phyloP scores from a whole-genome alignment of 148 eudicot genomes.

The Fagopyrum esculentum region DNA sequence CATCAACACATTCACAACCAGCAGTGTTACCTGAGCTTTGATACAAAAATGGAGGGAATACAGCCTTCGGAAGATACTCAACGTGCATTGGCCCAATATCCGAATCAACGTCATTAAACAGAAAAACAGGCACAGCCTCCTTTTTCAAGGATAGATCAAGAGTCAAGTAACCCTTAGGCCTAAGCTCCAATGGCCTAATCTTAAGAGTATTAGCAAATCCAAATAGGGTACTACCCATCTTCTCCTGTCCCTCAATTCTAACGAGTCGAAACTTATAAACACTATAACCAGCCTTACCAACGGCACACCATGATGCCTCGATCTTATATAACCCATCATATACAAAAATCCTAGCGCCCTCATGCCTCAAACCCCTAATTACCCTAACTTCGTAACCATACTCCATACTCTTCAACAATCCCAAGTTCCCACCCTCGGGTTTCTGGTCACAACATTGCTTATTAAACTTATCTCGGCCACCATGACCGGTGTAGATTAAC shows the following conservation, averaged over 20 bases:
- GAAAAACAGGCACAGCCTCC: slow-evolving; percentile 55
- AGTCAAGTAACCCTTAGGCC: slow-evolving; percentile 59
- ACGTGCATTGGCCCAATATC: slow-evolving; percentile 54
- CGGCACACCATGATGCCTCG: slow-evolving; percentile 67
- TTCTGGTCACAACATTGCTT: slow-evolving; percentile 63
- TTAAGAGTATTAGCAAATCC: slow-evolving; percentile 48
- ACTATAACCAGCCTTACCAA: slow-evolving; percentile 85
- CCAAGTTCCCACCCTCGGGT: slow-evolving; percentile 76
- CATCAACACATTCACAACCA: slow-evolving; percentile 58
- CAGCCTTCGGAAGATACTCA: slow-evolving; percentile 52
- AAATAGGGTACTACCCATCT: slow-evolving; percentile 78
- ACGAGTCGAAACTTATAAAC: slow-evolving; percentile 75
- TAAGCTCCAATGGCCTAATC: slow-evolving; percentile 40
- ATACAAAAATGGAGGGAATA: slow-evolving; percentile 62
- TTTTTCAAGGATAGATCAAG: slow-evolving; percentile 67
- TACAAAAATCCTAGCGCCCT: slow-evolving; percentile 74
- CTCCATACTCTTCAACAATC: slow-evolving; percentile 79
- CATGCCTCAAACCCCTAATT: slow-evolving; percentile 63
- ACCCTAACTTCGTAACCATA: slow-evolving; percentile 90
- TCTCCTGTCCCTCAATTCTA: slow-evolving; percentile 68
- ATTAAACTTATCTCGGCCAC: slow-evolving; percentile 63
- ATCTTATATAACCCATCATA: slow-evolving; percentile 91
- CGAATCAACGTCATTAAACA: slow-evolving; percentile 69
- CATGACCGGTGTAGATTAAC: slow-evolving; percentile 75
- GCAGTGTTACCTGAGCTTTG: slow-evolving; percentile 28